Percentiles rank a stretch among this genome's conserved stretches.
Conservation (phyloP, 768 basidiomycete genomes). For the Strobilomyces echinocephalus region DNA sequence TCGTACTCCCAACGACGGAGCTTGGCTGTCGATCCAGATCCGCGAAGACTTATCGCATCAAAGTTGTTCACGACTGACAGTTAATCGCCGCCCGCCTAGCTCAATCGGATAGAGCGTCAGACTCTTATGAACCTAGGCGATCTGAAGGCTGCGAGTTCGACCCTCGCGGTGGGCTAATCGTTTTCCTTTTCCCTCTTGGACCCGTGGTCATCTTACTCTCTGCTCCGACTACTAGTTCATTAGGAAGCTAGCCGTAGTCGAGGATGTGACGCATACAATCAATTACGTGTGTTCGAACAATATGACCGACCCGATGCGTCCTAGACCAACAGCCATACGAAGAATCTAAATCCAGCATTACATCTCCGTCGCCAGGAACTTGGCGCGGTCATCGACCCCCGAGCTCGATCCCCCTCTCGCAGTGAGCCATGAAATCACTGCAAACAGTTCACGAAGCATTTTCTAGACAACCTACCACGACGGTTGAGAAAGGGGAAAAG, state of each 20-base stretch:
- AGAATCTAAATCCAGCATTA: not conserved
- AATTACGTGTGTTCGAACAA: not conserved
- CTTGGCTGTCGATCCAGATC: conserved; percentile 3
- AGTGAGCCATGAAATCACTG: too few species aligned
- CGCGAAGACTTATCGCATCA: not conserved
- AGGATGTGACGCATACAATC: too few species aligned
- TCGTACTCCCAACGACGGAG: too few species aligned
- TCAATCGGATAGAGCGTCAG: conserved; percentile 68
- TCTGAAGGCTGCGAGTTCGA: conserved; percentile 64
- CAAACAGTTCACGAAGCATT: not conserved
- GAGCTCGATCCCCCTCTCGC: not conserved
- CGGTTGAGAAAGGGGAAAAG: not conserved
- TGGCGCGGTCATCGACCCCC: not conserved
- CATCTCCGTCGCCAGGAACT: not conserved
- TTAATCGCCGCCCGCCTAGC: conserved; percentile 45
- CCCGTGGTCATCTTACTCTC: too few species aligned
- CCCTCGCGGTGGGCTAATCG: conserved; percentile 56
- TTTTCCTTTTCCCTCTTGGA: not conserved
- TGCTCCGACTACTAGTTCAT: too few species aligned
- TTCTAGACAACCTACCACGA: not conserved
- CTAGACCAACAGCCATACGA: not conserved
- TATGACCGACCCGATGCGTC: not conserved
- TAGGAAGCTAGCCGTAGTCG: too few species aligned
- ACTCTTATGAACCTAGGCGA: conserved; percentile 44
- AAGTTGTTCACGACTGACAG: not conserved